Conservation (phyloP, 345 rosid species). For the Hibiscus syriacus region DNA sequence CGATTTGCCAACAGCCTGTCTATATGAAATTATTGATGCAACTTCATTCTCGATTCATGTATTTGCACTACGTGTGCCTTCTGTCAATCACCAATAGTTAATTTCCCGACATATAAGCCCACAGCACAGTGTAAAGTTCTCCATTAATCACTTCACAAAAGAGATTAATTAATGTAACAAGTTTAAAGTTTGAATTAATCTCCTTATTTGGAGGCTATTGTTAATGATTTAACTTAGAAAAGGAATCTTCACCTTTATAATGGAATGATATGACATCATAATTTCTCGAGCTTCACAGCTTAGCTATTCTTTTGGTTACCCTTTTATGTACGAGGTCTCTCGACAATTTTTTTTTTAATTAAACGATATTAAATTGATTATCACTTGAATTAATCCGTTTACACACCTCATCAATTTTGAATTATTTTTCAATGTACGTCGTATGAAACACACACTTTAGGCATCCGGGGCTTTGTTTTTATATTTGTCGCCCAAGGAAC, state of each 20-base stretch:
- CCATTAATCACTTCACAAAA: not conserved
- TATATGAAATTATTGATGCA: not conserved
- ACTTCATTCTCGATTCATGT: not conserved
- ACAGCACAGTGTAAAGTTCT: not conserved
- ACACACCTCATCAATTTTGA: too few species aligned
- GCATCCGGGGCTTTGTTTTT: not conserved
- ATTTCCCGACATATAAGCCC: not conserved
- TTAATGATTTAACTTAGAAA: not conserved
- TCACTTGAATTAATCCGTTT: too few species aligned
- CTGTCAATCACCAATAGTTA: not conserved
- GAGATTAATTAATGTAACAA: not conserved
- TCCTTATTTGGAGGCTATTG: too few species aligned
- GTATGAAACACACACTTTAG: not conserved
- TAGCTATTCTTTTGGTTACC: too few species aligned
- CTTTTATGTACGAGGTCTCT: too few species aligned
- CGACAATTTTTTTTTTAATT: too few species aligned
- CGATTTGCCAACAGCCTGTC: conserved; percentile 1
- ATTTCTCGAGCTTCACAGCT: not conserved
- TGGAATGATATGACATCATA: not conserved
- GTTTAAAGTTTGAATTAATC: not conserved
- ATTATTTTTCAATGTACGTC: not conserved
- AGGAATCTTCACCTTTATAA: not conserved
- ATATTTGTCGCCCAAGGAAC: not conserved
- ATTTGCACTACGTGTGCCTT: not conserved
- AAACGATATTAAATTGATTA: too few species aligned